Percentiles rank a stretch among this genome's conserved stretches.
phyloP scores from a whole-genome alignment of 768 basidiomycete genomes.

The Mycena indigotica region DNA sequence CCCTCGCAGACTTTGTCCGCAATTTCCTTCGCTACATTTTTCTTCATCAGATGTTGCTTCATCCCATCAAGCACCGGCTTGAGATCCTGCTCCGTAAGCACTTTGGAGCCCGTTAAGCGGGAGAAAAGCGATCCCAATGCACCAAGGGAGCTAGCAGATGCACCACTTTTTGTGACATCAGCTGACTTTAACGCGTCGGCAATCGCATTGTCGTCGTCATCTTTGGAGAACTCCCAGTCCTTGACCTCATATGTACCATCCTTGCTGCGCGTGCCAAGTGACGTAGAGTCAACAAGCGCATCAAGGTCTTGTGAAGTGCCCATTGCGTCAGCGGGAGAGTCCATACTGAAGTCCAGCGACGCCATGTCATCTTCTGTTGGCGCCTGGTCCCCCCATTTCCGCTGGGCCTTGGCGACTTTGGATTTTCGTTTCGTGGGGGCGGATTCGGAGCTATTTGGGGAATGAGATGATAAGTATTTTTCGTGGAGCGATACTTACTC shows the following conservation, averaged over 20 bases:
- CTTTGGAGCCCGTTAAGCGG: slow-evolving; percentile 82
- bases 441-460: slow-evolving; percentile 56
- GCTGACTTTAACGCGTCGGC: slow-evolving; percentile 57
- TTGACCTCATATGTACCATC: slow-evolving; percentile 69
- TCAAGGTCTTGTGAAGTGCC: slow-evolving; percentile 53
- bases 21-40: slow-evolving; percentile 97
- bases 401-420: slow-evolving; percentile 64
- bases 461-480: background rate
- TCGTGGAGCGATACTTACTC: slow-evolving; percentile 63
- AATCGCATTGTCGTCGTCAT: slow-evolving; percentile 54
- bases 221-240: slow-evolving; percentile 77
- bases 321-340: slow-evolving; percentile 33
- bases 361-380: slow-evolving; percentile 90
- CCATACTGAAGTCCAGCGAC: slow-evolving; percentile 81
- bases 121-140: slow-evolving; percentile 80
- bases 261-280: slow-evolving; percentile 73
- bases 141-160: slow-evolving; percentile 53
- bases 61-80: slow-evolving; percentile 88
- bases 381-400: slow-evolving; percentile 90
- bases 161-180: slow-evolving; percentile 35
- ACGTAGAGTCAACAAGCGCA: slow-evolving; percentile 66
- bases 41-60: slow-evolving; percentile 98
- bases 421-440: slow-evolving; percentile 56
- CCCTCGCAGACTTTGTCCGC: slow-evolving; percentile 93
- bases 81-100: slow-evolving; percentile 79